Conservation (phyloP, 73 alveolate species). For the Durusdinium trenchii region DNA sequence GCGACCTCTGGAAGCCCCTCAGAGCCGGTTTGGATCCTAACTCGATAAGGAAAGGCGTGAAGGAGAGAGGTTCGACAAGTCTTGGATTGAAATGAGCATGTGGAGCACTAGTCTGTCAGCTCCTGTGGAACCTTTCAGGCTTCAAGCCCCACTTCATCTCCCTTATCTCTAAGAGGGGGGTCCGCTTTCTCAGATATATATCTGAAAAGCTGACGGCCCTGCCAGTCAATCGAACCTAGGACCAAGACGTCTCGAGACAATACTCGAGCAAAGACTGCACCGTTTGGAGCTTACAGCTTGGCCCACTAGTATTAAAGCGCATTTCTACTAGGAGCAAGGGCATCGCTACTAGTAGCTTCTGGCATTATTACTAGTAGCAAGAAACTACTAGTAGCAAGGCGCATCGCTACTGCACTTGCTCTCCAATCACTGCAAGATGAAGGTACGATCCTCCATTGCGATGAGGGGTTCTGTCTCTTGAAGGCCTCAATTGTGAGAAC, state of each 20-base stretch:
- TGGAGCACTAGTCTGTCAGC: too few species aligned
- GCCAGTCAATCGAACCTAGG: background rate
- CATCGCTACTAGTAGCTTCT: background rate
- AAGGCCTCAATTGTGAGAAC: too few species aligned
- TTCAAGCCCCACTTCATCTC: constrained; percentile 83
- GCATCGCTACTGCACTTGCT: background rate
- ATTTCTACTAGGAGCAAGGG: background rate
- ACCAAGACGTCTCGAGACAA: background rate
- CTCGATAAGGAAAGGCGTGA: background rate
- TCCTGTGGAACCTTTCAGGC: constrained; percentile 20
- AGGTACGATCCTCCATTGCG: constrained; percentile 58
- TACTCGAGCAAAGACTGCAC: constrained; percentile 21
- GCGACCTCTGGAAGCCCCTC: constrained; percentile 78
- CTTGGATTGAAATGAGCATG: too few species aligned
- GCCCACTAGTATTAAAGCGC: background rate
- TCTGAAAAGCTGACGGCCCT: too few species aligned
- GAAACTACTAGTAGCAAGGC: background rate
- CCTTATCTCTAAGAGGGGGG: constrained; percentile 95
- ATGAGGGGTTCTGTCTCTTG: constrained; percentile 52
- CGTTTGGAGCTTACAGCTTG: background rate
- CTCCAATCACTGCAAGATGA: background rate
- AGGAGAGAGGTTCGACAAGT: too few species aligned
- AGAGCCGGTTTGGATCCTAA: constrained; percentile 48
- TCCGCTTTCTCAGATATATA: background rate
- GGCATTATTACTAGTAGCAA: background rate